These are phyloP conservation scores for Croton setiger DNA, from an alignment of 441 rosid species.

Conservation along the genomic window DNA sequence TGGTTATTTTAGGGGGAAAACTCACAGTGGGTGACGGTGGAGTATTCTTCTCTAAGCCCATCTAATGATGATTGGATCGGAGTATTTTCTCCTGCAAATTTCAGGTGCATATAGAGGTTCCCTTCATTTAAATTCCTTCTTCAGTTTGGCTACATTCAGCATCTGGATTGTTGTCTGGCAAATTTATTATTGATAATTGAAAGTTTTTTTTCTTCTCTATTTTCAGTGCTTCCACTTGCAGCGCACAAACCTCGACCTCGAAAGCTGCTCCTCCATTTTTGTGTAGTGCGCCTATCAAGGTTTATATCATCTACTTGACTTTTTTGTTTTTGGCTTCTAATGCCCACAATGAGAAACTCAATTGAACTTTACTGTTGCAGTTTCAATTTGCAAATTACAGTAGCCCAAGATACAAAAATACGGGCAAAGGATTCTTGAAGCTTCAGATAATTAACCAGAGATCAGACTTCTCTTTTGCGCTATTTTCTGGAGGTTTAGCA, in stretches of 20 bases:
- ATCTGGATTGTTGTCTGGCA: not conserved
- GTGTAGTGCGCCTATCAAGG: conserved; percentile 84
- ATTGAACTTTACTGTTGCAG: conserved; percentile 38
- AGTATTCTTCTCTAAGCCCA: conserved; percentile 48
- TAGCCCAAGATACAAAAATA: conserved; percentile 41
- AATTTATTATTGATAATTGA: not conserved
- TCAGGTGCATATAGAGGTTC: conserved; percentile 42
- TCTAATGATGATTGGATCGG: conserved; percentile 83
- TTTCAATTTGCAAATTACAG: conserved; percentile 73
- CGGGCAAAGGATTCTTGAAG: conserved; percentile 63
- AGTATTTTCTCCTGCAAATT: conserved; percentile 84
- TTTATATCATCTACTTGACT: conserved; percentile 22
- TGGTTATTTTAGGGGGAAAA: conserved; percentile 49
- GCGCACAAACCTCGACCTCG: conserved; percentile 38
- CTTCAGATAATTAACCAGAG: conserved; percentile 80
- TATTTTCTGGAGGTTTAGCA: conserved; percentile 60
- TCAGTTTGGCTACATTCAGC: not conserved
- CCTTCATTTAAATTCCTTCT: not conserved
- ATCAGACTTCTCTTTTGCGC: conserved; percentile 69
- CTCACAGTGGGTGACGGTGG: conserved; percentile 53
- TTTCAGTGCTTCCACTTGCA: conserved; percentile 59
- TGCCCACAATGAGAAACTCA: not conserved
- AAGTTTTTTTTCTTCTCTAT: not conserved
- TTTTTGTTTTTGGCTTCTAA: conserved; percentile 3
- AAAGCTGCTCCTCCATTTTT: conserved; percentile 46